Evolutionary conservation across 2,329 filamentous ascomycete species (phyloP).

Genomic region (Penicillium freii): DNA sequence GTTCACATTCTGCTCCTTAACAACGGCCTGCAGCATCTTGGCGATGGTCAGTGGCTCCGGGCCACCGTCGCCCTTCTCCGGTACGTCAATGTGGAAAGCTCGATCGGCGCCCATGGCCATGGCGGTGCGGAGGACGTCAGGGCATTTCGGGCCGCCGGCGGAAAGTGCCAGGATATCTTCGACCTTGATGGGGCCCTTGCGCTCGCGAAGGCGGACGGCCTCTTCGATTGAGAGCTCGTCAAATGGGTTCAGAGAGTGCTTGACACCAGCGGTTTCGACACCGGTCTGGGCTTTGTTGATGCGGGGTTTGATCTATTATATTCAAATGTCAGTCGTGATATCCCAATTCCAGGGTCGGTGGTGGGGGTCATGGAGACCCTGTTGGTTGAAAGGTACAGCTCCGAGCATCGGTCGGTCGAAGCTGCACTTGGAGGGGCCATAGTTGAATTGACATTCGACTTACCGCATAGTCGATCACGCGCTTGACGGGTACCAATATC

Average conservation of each 20-base stretch:
- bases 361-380: neutral
- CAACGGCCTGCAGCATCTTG: slow-evolving; percentile 79
- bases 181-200: slow-evolving; percentile 72
- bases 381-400: neutral
- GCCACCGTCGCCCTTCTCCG: slow-evolving; percentile 63
- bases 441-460: slow-evolving; percentile 32
- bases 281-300: slow-evolving; percentile 74
- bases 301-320: slow-evolving; percentile 62
- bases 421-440: slow-evolving; percentile 1
- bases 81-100: slow-evolving; percentile 78
- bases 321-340: neutral
- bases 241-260: slow-evolving; percentile 98
- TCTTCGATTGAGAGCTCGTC: slow-evolving; percentile 98
- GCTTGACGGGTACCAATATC: slow-evolving; percentile 77
- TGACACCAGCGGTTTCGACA: slow-evolving; percentile 88
- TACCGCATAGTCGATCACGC: slow-evolving; percentile 85
- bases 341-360: neutral
- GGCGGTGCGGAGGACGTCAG: slow-evolving; percentile 86
- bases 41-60: slow-evolving; percentile 90
- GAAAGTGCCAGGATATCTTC: slow-evolving; percentile 89
- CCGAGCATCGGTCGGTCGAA: slow-evolving; percentile 9
- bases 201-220: slow-evolving; percentile 89
- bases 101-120: slow-evolving; percentile 99
- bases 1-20: slow-evolving; percentile 82
- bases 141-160: slow-evolving; percentile 81